These are phyloP conservation scores for Leishmania major DNA, from an alignment of 208 protist genomes.

Conservation along the genomic window DNA sequence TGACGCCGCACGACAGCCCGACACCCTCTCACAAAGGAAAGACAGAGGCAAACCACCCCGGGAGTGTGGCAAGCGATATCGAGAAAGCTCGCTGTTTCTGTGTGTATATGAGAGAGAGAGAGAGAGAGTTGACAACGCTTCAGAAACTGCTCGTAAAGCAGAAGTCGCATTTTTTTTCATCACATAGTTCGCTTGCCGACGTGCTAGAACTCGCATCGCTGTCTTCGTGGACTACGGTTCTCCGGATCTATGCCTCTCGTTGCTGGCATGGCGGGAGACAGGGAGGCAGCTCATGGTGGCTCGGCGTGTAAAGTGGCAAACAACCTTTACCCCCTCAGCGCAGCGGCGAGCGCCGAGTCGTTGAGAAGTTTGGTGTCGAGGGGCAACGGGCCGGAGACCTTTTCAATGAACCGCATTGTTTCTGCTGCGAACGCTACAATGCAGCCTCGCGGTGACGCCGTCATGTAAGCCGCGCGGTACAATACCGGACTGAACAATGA, in stretches of 20 bases:
- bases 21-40: background rate
- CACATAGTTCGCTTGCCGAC: background rate
- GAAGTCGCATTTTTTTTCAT: background rate
- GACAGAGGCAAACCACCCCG: background rate
- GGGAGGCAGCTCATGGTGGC: background rate
- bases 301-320: background rate
- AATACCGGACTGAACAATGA: constrained; percentile 66
- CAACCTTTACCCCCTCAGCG: constrained; percentile 1
- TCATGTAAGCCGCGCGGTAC: constrained; percentile 37
- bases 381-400: constrained; percentile 14
- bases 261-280: background rate
- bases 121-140: background rate
- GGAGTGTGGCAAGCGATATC: background rate
- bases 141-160: background rate
- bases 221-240: background rate
- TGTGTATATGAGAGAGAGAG: background rate
- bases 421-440: constrained; percentile 50
- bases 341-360: constrained; percentile 12
- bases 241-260: background rate
- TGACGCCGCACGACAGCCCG: background rate
- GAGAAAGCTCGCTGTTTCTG: background rate
- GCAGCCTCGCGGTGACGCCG: constrained; percentile 35
- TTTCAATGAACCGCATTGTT: constrained; percentile 45
- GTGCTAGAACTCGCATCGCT: background rate
- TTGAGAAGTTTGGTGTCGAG: constrained; percentile 13